Percentiles rank a stretch among this genome's conserved stretches.
Conservation (phyloP, 2,329 filamentous ascomycete genomes). For the Penicillium psychrosexuale region DNA sequence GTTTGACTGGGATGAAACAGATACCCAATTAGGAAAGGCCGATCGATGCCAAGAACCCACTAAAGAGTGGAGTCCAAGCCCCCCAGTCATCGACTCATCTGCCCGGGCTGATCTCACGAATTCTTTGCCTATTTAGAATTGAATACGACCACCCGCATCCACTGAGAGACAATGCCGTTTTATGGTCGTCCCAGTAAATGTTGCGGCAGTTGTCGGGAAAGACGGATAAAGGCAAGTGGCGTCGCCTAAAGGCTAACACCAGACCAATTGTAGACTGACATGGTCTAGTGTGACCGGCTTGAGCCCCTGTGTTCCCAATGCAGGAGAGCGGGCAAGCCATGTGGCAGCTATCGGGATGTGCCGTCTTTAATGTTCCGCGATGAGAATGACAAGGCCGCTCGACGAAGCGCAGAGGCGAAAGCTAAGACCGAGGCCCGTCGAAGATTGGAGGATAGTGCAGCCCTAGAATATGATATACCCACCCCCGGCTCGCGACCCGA, state of each 20-base stretch:
- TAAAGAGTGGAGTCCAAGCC: neutral
- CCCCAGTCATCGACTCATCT: neutral
- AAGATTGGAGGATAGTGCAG: conserved; percentile 2
- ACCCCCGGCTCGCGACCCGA: neutral
- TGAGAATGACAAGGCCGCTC: conserved; percentile 28
- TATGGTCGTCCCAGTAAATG: conserved; percentile 25
- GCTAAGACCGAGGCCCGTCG: conserved; percentile 18
- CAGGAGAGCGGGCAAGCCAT: conserved; percentile 27
- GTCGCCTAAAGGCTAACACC: neutral
- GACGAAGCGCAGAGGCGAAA: conserved; percentile 21
- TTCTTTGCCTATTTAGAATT: conserved; percentile 15
- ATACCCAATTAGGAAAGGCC: conserved; percentile 14
- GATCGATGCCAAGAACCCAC: conserved; percentile 1
- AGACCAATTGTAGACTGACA: neutral
- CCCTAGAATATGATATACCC: neutral
- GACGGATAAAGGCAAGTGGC: conserved; percentile 25
- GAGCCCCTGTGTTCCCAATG: conserved; percentile 33
- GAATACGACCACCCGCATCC: neutral
- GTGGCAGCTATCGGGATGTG: conserved; percentile 32
- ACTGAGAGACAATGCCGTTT: conserved; percentile 21
- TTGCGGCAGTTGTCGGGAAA: conserved; percentile 25
- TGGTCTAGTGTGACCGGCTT: conserved; percentile 29
- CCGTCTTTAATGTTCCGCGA: conserved; percentile 28
- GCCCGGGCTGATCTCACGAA: conserved; percentile 5
- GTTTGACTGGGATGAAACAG: conserved; percentile 4